A percentile compares a stretch with the other conserved stretches of the same genome.
These are phyloP conservation scores for Kluyveromyces nonfermentans DNA, from an alignment of 805 yeast species.

Conservation along the genomic window DNA sequence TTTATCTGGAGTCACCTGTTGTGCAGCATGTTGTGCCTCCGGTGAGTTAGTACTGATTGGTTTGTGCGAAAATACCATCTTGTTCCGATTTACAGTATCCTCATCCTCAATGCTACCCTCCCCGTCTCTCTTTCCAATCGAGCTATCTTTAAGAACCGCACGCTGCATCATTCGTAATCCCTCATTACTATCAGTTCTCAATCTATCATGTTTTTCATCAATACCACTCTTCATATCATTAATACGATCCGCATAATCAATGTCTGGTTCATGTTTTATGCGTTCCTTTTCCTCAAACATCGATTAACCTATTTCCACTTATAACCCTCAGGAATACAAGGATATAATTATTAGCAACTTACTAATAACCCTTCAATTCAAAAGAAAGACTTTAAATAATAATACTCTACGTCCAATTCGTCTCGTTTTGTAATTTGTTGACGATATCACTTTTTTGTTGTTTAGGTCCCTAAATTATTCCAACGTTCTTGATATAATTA, in stretches of 20 bases:
- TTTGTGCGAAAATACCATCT: conserved; percentile 3
- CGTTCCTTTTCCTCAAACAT: neutral
- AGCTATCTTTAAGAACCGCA: neutral
- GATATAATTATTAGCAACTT: neutral
- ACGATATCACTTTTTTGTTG: no score
- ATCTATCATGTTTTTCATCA: neutral
- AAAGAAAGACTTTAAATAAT: neutral
- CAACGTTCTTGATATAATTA: no score
- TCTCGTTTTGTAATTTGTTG: no score
- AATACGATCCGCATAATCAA: neutral
- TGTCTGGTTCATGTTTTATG: neutral
- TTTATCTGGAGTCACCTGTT: conserved; percentile 71
- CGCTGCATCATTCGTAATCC: neutral
- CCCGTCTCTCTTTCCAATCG: neutral
- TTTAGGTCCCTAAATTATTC: no score
- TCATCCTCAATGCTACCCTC: neutral
- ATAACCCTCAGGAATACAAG: neutral
- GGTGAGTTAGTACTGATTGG: conserved; percentile 70
- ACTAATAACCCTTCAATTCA: neutral
- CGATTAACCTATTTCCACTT: neutral
- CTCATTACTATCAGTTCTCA: neutral
- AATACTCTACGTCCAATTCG: neutral
- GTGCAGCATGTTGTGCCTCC: conserved; percentile 79
- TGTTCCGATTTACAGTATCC: neutral
- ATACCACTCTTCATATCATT: neutral